Evolutionary conservation across 169 alveolate genomes (phyloP), one percentile per base, ranked within the genome.

Genomic region (Plasmodium malariae): DNA sequence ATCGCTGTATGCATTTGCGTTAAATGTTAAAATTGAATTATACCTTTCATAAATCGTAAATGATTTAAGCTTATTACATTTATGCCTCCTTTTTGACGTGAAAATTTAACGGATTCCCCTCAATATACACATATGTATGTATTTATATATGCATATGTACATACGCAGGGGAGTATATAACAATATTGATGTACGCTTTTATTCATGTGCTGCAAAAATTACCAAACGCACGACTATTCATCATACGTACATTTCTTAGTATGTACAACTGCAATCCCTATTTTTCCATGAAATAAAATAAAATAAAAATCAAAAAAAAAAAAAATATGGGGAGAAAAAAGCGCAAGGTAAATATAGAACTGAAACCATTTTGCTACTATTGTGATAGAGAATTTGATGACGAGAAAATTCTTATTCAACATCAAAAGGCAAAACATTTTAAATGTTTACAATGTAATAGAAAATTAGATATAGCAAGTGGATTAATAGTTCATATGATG

Each of bases 341-440:
- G 62, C 93, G 98, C 62, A 97, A 98, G 90, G 96, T 95, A 65
- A 91, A 97, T 57, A 95, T 94, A 45, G 95, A 95, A 40, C 83
- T 98, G 73, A 97, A 98, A 93, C 99, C 99, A 19, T 98, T 98
- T 93, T 98, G 99, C 93, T 98, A 97, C 88, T 98, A 98, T 92
- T 98, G 99, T 88, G 98, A 97, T 76, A 95, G 99, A 74, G 99
- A 98, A 91, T 98, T 98, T 91, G 98, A 97, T 55, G 98, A 98
- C 87, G 99, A 98, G 67, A 95, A 97, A 92, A 97, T 98, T 34
- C 97, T 98, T 87, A 96, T 97, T 45, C 98, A 98, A 88, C 99
- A 98, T 89, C 99, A 98, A 92, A 98, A 98, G 90, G 99, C 99
- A 51, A 97, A 98, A 72, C 99, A 98, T 87, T 98, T 98, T 93